A percentile compares a stretch with the other conserved stretches of the same genome.
Evolutionary conservation across 306 rosid genomes (phyloP).

Genomic region (Morella rubra): DNA sequence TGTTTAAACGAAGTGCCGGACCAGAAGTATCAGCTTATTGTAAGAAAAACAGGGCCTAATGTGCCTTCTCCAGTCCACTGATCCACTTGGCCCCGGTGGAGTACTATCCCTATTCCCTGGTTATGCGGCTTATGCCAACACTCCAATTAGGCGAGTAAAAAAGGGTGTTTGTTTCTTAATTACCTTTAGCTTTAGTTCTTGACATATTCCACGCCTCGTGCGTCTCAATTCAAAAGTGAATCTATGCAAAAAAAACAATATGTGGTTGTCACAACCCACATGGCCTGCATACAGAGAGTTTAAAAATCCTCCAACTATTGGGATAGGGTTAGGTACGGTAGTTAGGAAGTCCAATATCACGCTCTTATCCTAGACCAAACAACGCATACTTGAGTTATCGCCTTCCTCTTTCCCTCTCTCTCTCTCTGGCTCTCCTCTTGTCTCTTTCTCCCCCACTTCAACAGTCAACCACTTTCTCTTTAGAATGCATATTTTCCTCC

Average conservation of each 20-base stretch:
- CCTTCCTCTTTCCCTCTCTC: not conserved
- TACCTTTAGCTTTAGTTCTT: not conserved
- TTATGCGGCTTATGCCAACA: not conserved
- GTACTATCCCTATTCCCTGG: not conserved
- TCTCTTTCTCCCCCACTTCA: not conserved
- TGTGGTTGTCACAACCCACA: constrained; percentile 32
- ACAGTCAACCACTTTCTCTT: not conserved
- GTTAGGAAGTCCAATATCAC: constrained; percentile 59
- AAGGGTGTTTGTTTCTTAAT: too few species aligned
- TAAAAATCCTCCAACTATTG: constrained; percentile 31
- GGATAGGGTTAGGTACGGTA: constrained; percentile 60
- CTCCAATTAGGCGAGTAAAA: not conserved
- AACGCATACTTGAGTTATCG: too few species aligned
- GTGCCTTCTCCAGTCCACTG: not conserved
- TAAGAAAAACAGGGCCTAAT: too few species aligned
- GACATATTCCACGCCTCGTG: not conserved
- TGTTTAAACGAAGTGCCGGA: too few species aligned
- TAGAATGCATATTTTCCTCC: constrained; percentile 3
- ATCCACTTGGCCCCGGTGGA: not conserved
- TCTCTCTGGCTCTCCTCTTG: not conserved
- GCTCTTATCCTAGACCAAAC: constrained; percentile 5
- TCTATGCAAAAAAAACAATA: not conserved
- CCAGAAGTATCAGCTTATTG: too few species aligned
- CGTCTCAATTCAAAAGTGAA: not conserved
- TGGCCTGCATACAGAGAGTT: constrained; percentile 35